Evolutionary conservation across 192 early-diverging fungal genomes (phyloP).

Genomic region (Mortierella hygrophila): DNA sequence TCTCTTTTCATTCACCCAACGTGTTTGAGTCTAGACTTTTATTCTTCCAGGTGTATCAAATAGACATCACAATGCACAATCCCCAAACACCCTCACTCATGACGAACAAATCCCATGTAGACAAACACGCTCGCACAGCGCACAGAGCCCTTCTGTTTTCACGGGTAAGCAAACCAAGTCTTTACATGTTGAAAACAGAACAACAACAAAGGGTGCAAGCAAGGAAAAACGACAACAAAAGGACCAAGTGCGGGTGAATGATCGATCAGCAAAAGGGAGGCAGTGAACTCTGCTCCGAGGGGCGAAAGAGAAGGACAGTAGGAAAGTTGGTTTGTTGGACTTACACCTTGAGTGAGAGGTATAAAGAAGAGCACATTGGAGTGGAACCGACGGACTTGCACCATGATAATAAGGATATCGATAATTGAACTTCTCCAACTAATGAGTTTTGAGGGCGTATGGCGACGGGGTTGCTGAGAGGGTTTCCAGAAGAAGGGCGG

Average conservation of each 20-base stretch:
- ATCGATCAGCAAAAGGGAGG: not conserved
- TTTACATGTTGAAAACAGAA: not conserved
- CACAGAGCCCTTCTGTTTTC: not conserved
- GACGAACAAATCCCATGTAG: not conserved
- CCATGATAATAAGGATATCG: constrained; percentile 14
- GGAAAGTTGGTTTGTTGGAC: not conserved
- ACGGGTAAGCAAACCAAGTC: not conserved
- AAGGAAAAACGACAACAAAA: not conserved
- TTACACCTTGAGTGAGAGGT: constrained; percentile 50
- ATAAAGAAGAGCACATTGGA: constrained; percentile 49
- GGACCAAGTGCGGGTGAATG: not conserved
- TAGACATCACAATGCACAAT: not conserved
- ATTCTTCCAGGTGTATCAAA: not conserved
- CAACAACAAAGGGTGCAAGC: not conserved
- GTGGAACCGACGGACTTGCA: constrained; percentile 42
- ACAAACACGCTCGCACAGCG: not conserved
- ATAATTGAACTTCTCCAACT: no score
- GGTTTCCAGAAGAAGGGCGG: no score
- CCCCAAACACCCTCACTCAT: not conserved
- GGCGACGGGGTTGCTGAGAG: no score
- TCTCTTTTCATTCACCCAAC: not conserved
- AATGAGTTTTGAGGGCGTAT: no score
- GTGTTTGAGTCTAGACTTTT: constrained; percentile 1
- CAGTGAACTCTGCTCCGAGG: not conserved
- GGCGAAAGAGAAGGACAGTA: not conserved